A percentile compares a stretch with the other conserved stretches of the same genome.
These are phyloP conservation scores for Paecilomyces formosus DNA, from an alignment of 2,329 filamentous ascomycete genomes.

Conservation along the genomic window DNA sequence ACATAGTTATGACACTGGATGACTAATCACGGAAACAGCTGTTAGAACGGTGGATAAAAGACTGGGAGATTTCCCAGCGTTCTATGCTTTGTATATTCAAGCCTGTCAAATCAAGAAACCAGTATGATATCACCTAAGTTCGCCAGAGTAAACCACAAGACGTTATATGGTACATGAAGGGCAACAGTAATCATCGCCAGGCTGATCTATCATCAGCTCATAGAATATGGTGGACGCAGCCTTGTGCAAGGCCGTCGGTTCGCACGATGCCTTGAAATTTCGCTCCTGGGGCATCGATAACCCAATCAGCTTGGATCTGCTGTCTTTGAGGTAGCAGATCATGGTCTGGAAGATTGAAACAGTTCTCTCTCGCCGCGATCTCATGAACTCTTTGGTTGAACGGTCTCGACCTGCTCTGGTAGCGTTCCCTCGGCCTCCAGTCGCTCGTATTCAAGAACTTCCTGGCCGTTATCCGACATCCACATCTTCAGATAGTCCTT, in stretches of 20 bases:
- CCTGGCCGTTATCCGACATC: conserved; percentile 27
- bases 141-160: neutral
- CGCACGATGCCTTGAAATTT: neutral
- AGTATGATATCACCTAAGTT: neutral
- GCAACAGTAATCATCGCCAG: neutral
- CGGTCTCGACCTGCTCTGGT: neutral
- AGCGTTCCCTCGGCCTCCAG: conserved; percentile 8
- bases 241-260: neutral
- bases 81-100: neutral
- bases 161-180: neutral
- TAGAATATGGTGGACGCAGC: neutral
- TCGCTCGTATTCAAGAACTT: conserved; percentile 20
- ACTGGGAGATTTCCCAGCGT: neutral
- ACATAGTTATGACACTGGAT: neutral
- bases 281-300: neutral
- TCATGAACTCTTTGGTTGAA: conserved; percentile 8
- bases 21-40: neutral
- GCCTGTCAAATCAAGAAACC: neutral
- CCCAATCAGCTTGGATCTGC: neutral
- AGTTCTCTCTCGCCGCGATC: neutral
- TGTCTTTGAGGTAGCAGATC: neutral
- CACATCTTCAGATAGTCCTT: conserved; percentile 32
- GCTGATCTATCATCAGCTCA: neutral
- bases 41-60: neutral
- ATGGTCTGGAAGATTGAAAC: neutral